A percentile compares a stretch with the other conserved stretches of the same genome.
These are phyloP conservation scores for Vigna radiata DNA, from an alignment of 306 rosid species.

Conservation along the genomic window DNA sequence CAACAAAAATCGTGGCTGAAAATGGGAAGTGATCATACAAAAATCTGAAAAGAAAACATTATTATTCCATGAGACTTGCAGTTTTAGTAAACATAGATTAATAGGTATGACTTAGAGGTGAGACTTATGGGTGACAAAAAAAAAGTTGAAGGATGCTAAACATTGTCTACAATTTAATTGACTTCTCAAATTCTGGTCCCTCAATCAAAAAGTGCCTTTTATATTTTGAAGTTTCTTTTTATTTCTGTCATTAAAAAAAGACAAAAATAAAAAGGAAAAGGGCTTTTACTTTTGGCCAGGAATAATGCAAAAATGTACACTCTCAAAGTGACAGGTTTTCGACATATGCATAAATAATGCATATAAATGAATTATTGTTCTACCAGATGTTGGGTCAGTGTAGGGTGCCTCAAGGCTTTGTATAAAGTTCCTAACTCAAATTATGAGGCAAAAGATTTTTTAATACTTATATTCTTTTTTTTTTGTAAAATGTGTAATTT, in stretches of 20 bases:
- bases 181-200: not conserved
- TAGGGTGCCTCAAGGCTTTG: not conserved
- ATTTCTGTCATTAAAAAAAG: not conserved
- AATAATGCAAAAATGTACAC: not conserved
- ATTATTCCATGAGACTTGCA: too few relatives aligned
- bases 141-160: too few relatives aligned
- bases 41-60: too few relatives aligned
- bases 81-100: not conserved
- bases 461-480: too few relatives aligned
- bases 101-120: not conserved
- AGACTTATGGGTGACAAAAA: not conserved
- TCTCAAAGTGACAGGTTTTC: not conserved
- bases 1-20: too few relatives aligned
- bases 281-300: not conserved
- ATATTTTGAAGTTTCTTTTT: not conserved
- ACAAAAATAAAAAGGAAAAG: not conserved
- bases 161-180: not conserved
- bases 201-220: constrained; percentile 10
- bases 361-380: not conserved
- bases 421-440: not conserved
- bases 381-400: not conserved
- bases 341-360: not conserved
- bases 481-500: too few relatives aligned
- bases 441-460: not conserved
- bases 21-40: too few relatives aligned